Conservation (phyloP, 768 basidiomycete species). For the Kwoniella sp. region DNA sequence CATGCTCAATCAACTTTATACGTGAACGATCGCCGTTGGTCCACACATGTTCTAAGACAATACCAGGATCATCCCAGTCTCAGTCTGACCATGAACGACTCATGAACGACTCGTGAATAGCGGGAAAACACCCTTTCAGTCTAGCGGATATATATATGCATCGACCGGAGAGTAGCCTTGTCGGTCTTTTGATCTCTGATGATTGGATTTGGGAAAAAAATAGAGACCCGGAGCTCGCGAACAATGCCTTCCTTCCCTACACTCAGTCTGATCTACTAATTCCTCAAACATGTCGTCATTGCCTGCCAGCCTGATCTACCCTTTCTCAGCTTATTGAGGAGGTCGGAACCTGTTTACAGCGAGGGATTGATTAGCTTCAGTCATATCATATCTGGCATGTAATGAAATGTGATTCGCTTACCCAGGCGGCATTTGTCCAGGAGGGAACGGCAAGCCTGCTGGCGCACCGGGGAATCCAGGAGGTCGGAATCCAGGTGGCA, state of each 20-base stretch:
- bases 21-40: too few species aligned
- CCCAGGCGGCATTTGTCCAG: constrained; percentile 56
- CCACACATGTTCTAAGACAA: too few species aligned
- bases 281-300: not conserved
- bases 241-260: not conserved
- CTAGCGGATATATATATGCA: not conserved
- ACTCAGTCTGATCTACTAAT: not conserved
- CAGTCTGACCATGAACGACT: too few species aligned
- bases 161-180: not conserved
- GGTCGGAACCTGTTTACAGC: constrained; percentile 43
- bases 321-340: constrained; percentile 36
- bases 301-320: not conserved
- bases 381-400: not conserved
- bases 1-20: too few species aligned
- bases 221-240: not conserved
- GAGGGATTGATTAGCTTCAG: constrained; percentile 8
- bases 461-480: constrained; percentile 52
- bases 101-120: too few species aligned
- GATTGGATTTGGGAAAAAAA: not conserved
- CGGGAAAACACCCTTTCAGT: too few species aligned
- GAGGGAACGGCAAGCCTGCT: constrained; percentile 51
- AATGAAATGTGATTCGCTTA: constrained; percentile 23
- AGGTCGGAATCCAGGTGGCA: constrained; percentile 55
- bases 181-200: not conserved
- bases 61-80: too few species aligned